Percentiles rank a stretch among this genome's conserved stretches.
These are phyloP conservation scores for Acanthamoeba lenticulata DNA, from an alignment of 208 protist species.

Conservation along the genomic window DNA sequence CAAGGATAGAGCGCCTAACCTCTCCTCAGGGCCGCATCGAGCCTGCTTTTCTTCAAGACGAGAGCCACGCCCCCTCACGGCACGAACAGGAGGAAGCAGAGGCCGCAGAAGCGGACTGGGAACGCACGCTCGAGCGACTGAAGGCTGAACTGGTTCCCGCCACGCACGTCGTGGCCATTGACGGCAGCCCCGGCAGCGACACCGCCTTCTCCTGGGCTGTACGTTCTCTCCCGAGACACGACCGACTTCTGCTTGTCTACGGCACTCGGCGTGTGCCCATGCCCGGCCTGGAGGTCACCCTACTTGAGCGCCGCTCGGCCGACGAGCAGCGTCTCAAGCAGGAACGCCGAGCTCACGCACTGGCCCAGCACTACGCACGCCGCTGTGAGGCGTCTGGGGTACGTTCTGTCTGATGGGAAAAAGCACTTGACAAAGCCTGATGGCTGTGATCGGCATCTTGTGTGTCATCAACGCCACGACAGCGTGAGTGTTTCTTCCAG, in stretches of 20 bases:
- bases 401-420: not conserved
- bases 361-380: constrained; percentile 14
- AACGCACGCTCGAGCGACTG: not conserved
- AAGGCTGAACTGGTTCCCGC: not conserved
- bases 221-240: not conserved
- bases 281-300: not conserved
- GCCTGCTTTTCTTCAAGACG: no score
- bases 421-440: not conserved
- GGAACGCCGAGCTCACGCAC: not conserved
- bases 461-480: not conserved
- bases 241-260: not conserved
- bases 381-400: not conserved
- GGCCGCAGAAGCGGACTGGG: not conserved
- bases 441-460: no score
- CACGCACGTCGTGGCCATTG: not conserved
- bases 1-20: no score
- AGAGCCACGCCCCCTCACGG: no score
- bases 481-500: not conserved
- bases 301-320: not conserved
- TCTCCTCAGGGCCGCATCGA: no score
- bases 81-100: not conserved
- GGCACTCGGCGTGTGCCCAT: not conserved
- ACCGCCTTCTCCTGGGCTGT: not conserved
- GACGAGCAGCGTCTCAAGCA: not conserved
- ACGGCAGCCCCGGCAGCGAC: not conserved